Percentiles rank a stretch among this genome's conserved stretches.
Evolutionary conservation across 2,329 filamentous ascomycete genomes (phyloP).

Genomic region (Aurifilum marmelostoma): DNA sequence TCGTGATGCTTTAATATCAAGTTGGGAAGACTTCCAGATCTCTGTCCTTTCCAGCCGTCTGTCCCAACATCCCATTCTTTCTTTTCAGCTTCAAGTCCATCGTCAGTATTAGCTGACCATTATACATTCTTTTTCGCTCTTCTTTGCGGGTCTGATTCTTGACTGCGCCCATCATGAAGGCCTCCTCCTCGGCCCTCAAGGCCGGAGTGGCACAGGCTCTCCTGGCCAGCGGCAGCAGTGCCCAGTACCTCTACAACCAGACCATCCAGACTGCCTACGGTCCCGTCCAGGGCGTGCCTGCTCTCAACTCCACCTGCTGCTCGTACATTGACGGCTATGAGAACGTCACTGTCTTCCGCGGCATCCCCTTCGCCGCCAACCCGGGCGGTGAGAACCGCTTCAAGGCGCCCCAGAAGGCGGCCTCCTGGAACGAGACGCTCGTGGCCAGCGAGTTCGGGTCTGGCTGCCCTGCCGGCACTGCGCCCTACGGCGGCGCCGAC

Average conservation of each 20-base stretch:
- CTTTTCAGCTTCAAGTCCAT: too few relatives aligned
- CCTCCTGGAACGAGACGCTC: slow-evolving; percentile 30
- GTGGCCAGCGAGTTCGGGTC: slow-evolving; percentile 35
- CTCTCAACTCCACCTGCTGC: not conserved
- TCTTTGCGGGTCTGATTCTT: not conserved
- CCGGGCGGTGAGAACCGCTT: slow-evolving; percentile 45
- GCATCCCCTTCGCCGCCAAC: slow-evolving; percentile 44
- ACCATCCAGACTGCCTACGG: not conserved
- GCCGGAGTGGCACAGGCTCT: not conserved
- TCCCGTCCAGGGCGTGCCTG: not conserved
- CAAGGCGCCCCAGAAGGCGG: slow-evolving; percentile 35
- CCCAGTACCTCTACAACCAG: not conserved
- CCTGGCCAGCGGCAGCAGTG: not conserved
- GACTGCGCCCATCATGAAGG: not conserved
- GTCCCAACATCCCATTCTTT: too few relatives aligned
- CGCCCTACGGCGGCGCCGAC: slow-evolving; percentile 33
- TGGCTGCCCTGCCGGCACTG: slow-evolving; percentile 36
- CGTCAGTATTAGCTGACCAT: too few relatives aligned
- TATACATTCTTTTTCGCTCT: not conserved
- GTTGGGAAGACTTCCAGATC: too few relatives aligned
- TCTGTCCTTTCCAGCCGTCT: too few relatives aligned
- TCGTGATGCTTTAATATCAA: not conserved
- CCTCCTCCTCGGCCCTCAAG: not conserved
- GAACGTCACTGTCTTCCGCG: slow-evolving; percentile 39
- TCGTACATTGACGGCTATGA: not conserved